Base-by-base conservation (phyloP, 169 alveolate genomes). In the Plasmodium cynomolgi region DNA sequence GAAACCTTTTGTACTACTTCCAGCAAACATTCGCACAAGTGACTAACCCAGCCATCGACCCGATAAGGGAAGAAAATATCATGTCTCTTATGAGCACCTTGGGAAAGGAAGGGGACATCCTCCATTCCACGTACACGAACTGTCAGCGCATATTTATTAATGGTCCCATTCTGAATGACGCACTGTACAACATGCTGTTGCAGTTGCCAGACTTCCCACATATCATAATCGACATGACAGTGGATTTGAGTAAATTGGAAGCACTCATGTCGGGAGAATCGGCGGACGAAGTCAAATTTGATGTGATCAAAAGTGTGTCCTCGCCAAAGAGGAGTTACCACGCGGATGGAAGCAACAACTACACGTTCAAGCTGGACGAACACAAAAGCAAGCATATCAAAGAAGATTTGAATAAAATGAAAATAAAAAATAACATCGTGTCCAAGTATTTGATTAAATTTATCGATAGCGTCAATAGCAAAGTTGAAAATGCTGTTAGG, bases 41-140 rank as follows among this genome's bases (percentile, higher is more conserved):
- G 44, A 95, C 97, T 39, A 96, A 96, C 85, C 97, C 97, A 1
- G 96, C 97, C 15, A 95, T 96, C 50, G 97, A 96, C 56, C 97
- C 97, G 7, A 92, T 96, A 8, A 95, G 97, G 41, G 97, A 96
- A 85, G 92, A 96, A 17, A 95, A 84, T 80, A 96, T 96, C 81
- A 95, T 96, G 97, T 88, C 95, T 2, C 92, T 96, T 37, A 96
- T 92, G 93, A 79, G 97, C 91, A 96, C 95, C 75, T 84, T 96
- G 39, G 97, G 97, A 9, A 96, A 96, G 71, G 97, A 93, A 93
- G 95, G 95, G 23, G 94, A 95, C 44, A 9, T 95, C 39, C 84
- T 95, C 62, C 91, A 83, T 29, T 84, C 72, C 68, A 41, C 81
- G 9, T 80, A 93, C 39, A 62, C 58, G 31, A 58, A 85, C 44